Base-by-base conservation (phyloP, 805 yeast species). In the Yueomyces sinensis region DNA sequence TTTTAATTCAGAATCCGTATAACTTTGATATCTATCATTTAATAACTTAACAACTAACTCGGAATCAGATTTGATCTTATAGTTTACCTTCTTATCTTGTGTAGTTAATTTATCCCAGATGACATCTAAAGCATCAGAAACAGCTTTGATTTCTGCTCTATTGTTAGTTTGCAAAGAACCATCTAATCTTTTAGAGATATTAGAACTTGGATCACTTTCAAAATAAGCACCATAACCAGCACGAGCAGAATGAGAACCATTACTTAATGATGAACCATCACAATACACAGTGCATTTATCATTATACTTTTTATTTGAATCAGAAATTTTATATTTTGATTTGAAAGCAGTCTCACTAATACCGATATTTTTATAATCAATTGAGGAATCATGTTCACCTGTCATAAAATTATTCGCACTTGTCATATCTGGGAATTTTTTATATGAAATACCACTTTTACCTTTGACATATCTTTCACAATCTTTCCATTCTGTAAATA, bases 221-320 rank as follows among this genome's bases (percentile, higher is more conserved):
- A 68, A 82, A 50, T 60, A 83, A 0, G 80, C 81, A 17, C 95
- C 96, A 46, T 70, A 74, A 0, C 96, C 95, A 0, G 60, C 58
- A 13, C 46, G 38, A 7, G 59, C 51, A 4, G 17, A 16, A 3
- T 32, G 11, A 2, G 47, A 58, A 1, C 84, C 86, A 45, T 79
- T 78, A 4, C 70, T 66, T 9, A 75, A 58, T 0, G 76, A 63
- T 0, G 94, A 81, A 0, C 95, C 96, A 54, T 86, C 96, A 16
- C 83, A 76, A 47, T 70, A 86, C 0, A 83, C 56, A 17, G 41
- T 41, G 9, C 40, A 33, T 9, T 17, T 34, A 29, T 38, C 33
- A 11, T 32, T 17, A 30, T 22, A 43, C 25, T 29, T 37, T 13
- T 17, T 22, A 3, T 27, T 9, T 11, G 13, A 7, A 6, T 4